A percentile compares a stretch with the other conserved stretches of the same genome.
These are phyloP conservation scores for Daldinia eschscholtzii DNA, from an alignment of 2,329 filamentous ascomycete genomes.

Conservation along the genomic window DNA sequence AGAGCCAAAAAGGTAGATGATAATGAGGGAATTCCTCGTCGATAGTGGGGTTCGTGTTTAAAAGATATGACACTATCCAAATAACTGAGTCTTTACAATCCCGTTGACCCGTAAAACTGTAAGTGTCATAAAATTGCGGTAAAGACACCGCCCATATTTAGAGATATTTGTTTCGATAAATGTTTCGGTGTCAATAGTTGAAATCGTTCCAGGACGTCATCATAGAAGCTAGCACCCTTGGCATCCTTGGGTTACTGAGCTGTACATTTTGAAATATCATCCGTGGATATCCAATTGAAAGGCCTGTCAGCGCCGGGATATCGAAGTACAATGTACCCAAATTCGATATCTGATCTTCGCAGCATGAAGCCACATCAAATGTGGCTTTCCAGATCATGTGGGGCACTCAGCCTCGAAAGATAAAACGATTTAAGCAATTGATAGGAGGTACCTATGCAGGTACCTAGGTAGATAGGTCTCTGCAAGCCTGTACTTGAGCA, in stretches of 20 bases:
- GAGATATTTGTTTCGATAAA: conserved; percentile 24
- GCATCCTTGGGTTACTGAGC: conserved; percentile 13
- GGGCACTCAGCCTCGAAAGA: background rate
- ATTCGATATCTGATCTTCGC: background rate
- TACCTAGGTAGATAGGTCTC: background rate
- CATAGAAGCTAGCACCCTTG: conserved; percentile 13
- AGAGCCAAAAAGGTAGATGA: conserved; percentile 1
- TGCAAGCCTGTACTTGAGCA: conserved; percentile 2
- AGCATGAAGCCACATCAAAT: conserved; percentile 8
- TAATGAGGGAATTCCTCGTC: conserved; percentile 31
- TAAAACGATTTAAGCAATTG: too few species aligned
- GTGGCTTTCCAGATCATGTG: conserved; percentile 7
- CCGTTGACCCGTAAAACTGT: conserved; percentile 15
- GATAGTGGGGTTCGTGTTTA: conserved; percentile 5
- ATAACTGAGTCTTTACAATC: conserved; percentile 18
- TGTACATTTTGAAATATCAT: conserved; percentile 12
- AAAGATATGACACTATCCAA: conserved; percentile 25
- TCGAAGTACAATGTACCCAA: background rate
- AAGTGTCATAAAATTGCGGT: conserved; percentile 1
- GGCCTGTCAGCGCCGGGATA: conserved; percentile 10
- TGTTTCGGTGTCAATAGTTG: background rate
- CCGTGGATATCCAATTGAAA: conserved; percentile 17
- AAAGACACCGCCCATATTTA: conserved; percentile 15
- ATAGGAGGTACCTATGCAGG: background rate
- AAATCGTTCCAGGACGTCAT: conserved; percentile 27